These are phyloP conservation scores for Beta vulgaris DNA, from an alignment of 148 eudicot genomes.

Conservation along the genomic window DNA sequence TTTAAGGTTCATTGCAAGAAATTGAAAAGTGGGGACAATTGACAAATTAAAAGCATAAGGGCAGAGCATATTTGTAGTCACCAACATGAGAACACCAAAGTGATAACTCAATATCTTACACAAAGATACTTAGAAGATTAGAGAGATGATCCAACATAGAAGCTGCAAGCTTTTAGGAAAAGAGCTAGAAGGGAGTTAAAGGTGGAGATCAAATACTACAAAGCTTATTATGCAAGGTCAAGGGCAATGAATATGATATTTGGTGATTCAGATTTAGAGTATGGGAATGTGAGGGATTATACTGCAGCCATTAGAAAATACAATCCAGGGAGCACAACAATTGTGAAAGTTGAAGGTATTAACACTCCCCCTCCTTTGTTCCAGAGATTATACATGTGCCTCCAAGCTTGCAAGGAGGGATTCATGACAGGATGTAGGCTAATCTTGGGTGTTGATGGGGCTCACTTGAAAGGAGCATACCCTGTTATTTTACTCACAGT, in stretches of 20 bases:
- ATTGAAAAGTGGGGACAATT: neutral
- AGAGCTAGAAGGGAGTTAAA: neutral
- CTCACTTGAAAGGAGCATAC: neutral
- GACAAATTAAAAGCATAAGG: neutral
- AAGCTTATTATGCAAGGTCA: no score
- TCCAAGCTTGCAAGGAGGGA: no score
- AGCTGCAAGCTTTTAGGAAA: neutral
- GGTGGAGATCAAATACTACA: neutral
- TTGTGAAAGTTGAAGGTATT: no score
- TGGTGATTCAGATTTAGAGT: neutral
- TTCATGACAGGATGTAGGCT: no score
- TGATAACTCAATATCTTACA: neutral
- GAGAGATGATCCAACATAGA: neutral
- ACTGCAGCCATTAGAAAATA: neutral
- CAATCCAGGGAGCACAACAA: neutral
- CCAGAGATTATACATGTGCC: no score
- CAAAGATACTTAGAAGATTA: neutral
- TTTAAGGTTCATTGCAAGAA: neutral
- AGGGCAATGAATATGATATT: neutral
- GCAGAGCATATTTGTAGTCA: neutral
- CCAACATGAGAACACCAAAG: neutral
- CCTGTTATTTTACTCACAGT: neutral
- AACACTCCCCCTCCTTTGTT: no score
- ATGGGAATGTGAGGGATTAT: neutral
- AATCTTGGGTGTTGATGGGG: no score